These are phyloP conservation scores for Colletotrichum magnum DNA, from an alignment of 2,329 filamentous ascomycete species.

Conservation along the genomic window DNA sequence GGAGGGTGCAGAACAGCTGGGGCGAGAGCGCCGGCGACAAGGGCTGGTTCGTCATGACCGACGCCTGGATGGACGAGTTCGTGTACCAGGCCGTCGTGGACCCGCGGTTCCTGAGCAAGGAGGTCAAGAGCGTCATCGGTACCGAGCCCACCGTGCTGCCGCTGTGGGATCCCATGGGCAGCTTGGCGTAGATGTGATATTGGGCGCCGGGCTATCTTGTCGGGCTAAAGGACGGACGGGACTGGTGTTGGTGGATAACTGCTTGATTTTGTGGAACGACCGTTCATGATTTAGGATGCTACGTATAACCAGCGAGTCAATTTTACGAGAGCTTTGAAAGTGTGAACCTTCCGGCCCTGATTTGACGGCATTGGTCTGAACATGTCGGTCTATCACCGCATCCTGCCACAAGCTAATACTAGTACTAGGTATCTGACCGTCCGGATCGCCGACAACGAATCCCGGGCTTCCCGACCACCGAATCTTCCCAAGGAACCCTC, in stretches of 20 bases:
- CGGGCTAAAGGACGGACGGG: not conserved
- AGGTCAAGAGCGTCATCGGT: constrained; percentile 78
- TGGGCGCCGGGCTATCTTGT: not conserved
- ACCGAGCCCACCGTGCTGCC: constrained; percentile 80
- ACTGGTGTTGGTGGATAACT: not conserved
- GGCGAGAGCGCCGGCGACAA: constrained; percentile 77
- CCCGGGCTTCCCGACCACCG: constrained; percentile 10
- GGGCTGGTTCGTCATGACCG: constrained; percentile 92
- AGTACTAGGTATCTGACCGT: not conserved
- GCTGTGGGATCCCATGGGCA: constrained; percentile 86
- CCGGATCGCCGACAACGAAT: constrained; percentile 25
- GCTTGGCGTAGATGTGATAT: constrained; percentile 67
- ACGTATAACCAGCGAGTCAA: constrained; percentile 20
- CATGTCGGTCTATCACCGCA: not conserved
- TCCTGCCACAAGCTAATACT: not conserved
- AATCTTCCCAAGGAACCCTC: not conserved
- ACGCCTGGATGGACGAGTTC: constrained; percentile 85
- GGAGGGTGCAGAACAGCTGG: constrained; percentile 93
- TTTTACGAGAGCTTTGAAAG: constrained; percentile 1
- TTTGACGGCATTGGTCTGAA: not conserved
- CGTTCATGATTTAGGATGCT: constrained; percentile 9
- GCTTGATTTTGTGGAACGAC: constrained; percentile 5
- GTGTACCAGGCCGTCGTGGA: constrained; percentile 90
- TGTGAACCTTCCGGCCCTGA: not conserved
- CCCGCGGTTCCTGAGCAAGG: constrained; percentile 74